phyloP scores from a whole-genome alignment of 2,329 filamentous ascomycete genomes.

The Aureobasidium sp. region DNA sequence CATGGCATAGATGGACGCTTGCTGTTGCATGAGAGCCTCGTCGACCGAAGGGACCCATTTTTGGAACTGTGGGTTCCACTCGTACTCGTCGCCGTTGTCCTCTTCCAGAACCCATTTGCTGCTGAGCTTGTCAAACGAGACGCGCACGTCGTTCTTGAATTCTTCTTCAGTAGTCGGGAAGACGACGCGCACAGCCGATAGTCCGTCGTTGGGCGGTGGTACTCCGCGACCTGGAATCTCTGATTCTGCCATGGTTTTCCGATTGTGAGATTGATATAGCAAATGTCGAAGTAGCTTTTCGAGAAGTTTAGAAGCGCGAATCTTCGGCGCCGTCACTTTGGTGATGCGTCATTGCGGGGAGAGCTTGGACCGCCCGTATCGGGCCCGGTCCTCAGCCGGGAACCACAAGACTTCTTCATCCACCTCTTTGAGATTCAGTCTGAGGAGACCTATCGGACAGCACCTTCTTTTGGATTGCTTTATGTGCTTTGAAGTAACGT shows the following conservation, averaged over 20 bases:
- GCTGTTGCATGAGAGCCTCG: conserved; percentile 51
- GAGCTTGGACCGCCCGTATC: neutral
- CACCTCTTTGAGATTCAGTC: neutral
- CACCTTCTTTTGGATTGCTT: neutral
- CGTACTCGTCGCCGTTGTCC: conserved; percentile 75
- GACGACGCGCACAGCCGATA: conserved; percentile 18
- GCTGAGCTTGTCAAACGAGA: conserved; percentile 79
- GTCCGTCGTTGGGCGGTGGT: conserved; percentile 1
- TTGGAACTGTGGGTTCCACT: conserved; percentile 62
- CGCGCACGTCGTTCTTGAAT: conserved; percentile 70
- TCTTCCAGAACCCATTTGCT: conserved; percentile 77
- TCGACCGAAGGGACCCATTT: conserved; percentile 67
- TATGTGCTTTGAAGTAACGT: neutral
- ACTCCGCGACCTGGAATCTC: neutral
- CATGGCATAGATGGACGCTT: conserved; percentile 53
- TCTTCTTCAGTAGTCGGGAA: conserved; percentile 52
- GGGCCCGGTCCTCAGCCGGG: neutral
- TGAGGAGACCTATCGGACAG: neutral
- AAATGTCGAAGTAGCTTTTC: neutral
- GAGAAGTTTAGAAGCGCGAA: neutral
- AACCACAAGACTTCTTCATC: neutral
- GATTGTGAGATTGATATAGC: neutral
- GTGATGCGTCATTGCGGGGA: conserved; percentile 1
- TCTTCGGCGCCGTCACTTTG: neutral
- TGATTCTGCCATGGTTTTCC: conserved; percentile 4